These are phyloP conservation scores for Capsicum chinense DNA, from an alignment of 257 asterid species.

Conservation along the genomic window DNA sequence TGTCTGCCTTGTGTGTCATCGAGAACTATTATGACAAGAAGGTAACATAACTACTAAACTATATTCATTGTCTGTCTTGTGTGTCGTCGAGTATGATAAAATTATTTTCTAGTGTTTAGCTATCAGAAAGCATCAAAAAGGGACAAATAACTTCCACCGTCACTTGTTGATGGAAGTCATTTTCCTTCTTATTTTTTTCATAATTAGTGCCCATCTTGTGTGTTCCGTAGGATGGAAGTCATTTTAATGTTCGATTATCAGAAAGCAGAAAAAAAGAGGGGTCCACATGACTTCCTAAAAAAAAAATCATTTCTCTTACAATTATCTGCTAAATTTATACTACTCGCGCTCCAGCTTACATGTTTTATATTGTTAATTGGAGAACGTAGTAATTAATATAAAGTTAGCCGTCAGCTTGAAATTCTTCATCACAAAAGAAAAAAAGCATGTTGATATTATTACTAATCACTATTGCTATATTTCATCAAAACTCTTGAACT, in stretches of 20 bases:
- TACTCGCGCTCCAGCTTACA: too few species aligned
- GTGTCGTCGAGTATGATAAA: not conserved
- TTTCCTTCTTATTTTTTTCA: not conserved
- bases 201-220: too few species aligned
- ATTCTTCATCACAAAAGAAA: too few species aligned
- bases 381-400: too few species aligned
- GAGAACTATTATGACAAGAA: conserved; percentile 19
- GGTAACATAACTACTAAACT: conserved; percentile 22
- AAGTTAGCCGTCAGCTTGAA: not conserved
- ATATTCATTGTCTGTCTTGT: not conserved
- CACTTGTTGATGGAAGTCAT: not conserved
- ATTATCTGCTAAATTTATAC: too few species aligned
- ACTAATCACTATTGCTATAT: too few species aligned
- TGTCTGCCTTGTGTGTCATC: too few species aligned
- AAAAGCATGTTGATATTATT: too few species aligned
- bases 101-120: not conserved
- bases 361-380: too few species aligned
- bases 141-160: not conserved
- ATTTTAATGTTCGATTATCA: too few species aligned
- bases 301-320: not conserved
- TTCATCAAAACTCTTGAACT: too few species aligned
- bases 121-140: not conserved
- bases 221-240: too few species aligned
- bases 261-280: not conserved
- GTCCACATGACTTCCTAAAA: not conserved